A percentile compares a stretch with the other conserved stretches of the same genome.
phyloP scores from a whole-genome alignment of 2,329 filamentous ascomycete species.

The Xylariaceae sp. region DNA sequence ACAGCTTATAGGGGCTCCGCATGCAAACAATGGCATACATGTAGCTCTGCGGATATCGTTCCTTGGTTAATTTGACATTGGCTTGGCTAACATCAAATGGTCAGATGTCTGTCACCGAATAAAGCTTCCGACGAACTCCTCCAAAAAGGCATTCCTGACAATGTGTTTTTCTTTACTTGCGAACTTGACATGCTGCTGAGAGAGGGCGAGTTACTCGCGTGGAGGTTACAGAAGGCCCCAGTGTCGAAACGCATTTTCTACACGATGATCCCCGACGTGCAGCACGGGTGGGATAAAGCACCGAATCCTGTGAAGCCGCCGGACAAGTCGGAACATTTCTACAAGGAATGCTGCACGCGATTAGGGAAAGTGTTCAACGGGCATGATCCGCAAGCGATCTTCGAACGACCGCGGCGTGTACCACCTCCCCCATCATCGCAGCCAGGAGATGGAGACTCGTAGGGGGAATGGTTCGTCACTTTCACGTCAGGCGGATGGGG shows the following conservation, averaged over 20 bases:
- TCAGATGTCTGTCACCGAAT: constrained; percentile 50
- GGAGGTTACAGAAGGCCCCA: constrained; percentile 47
- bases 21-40: no score
- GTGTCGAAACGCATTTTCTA: constrained; percentile 57
- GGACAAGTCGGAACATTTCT: constrained; percentile 50
- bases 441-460: not conserved
- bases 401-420: constrained; percentile 19
- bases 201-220: constrained; percentile 60
- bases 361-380: constrained; percentile 44
- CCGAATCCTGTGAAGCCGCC: constrained; percentile 57
- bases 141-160: constrained; percentile 44
- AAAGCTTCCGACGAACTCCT: constrained; percentile 54
- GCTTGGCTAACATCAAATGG: no score
- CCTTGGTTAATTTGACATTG: no score
- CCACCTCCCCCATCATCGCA: constrained; percentile 8
- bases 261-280: constrained; percentile 55
- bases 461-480: not conserved
- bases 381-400: constrained; percentile 12
- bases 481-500: not conserved
- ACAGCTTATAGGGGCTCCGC: no score
- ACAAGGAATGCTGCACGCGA: constrained; percentile 51
- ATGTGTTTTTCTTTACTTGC: constrained; percentile 59
- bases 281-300: constrained; percentile 66
- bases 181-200: constrained; percentile 64
- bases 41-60: no score